A percentile compares a stretch with the other conserved stretches of the same genome.
These are phyloP conservation scores for Megacollybia platyphylla DNA, from an alignment of 1,284 basidiomycete genomes.

Conservation along the genomic window DNA sequence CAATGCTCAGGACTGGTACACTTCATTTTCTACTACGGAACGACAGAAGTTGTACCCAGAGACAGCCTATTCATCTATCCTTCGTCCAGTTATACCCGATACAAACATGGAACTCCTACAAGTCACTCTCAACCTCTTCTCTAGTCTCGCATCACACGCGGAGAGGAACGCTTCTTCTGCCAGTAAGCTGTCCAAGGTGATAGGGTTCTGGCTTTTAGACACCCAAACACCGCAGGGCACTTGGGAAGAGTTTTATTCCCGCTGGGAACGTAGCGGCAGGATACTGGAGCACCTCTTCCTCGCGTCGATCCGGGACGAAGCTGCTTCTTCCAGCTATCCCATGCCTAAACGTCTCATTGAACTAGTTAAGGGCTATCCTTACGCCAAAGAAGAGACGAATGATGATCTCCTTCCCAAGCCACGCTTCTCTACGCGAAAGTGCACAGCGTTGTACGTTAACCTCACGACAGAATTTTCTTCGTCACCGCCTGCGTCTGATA, in stretches of 20 bases:
- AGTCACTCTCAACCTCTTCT: constrained; percentile 44
- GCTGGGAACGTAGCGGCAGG: constrained; percentile 60
- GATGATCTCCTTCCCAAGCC: constrained; percentile 37
- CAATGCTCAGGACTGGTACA: constrained; percentile 52
- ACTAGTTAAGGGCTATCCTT: constrained; percentile 56
- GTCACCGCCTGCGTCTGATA: constrained; percentile 35
- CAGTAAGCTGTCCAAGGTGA: constrained; percentile 56
- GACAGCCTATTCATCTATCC: constrained; percentile 43
- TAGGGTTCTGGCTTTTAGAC: constrained; percentile 58
- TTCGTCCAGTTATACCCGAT: constrained; percentile 42
- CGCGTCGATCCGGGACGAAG: constrained; percentile 57
- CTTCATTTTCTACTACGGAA: constrained; percentile 44
- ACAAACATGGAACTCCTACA: constrained; percentile 45
- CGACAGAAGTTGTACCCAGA: constrained; percentile 40
- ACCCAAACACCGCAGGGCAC: constrained; percentile 34
- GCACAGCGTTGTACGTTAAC: constrained; percentile 52
- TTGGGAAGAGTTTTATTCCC: constrained; percentile 49
- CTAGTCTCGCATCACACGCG: constrained; percentile 54
- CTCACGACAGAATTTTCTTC: constrained; percentile 36
- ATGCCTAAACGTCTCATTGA: constrained; percentile 62
- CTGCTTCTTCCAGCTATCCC: constrained; percentile 38
- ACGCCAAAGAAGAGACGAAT: constrained; percentile 25
- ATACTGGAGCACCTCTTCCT: constrained; percentile 66
- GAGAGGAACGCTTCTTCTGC: constrained; percentile 62
- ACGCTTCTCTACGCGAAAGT: constrained; percentile 49